Conservation (phyloP, 2,329 filamentous ascomycete genomes). For the Periglandula ipomoeae region DNA sequence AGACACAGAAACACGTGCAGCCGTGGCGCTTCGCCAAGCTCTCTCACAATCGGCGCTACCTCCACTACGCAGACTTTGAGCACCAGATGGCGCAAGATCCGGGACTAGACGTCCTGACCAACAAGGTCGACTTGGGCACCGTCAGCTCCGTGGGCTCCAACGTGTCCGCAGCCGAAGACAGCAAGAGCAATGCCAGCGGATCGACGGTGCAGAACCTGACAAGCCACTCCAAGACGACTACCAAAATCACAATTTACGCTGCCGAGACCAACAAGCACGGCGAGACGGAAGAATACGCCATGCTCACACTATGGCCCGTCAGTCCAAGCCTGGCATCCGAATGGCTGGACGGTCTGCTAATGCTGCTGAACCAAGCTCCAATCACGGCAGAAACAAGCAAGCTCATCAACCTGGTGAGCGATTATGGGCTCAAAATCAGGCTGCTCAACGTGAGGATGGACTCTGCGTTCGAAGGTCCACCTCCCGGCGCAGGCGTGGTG, state of each 20-base stretch:
- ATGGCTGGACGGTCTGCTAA: slow-evolving; percentile 91
- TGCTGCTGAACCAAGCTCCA: slow-evolving; percentile 89
- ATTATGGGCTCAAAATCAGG: slow-evolving; percentile 88
- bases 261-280: slow-evolving; percentile 25
- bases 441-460: slow-evolving; percentile 87
- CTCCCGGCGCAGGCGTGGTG: slow-evolving; percentile 62
- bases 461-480: slow-evolving; percentile 57
- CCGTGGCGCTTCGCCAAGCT: slow-evolving; percentile 79
- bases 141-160: slow-evolving; percentile 94
- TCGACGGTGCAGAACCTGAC: slow-evolving; percentile 30
- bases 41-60: slow-evolving; percentile 80
- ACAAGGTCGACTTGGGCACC: slow-evolving; percentile 78
- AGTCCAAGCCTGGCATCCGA: slow-evolving; percentile 81
- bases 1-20: slow-evolving; percentile 33
- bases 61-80: slow-evolving; percentile 85
- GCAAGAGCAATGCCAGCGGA: slow-evolving; percentile 32
- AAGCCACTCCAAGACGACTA: slow-evolving; percentile 42
- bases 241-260: slow-evolving; percentile 81
- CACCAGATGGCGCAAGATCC: slow-evolving; percentile 56
- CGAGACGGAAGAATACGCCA: slow-evolving; percentile 53
- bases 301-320: slow-evolving; percentile 75
- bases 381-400: slow-evolving; percentile 97
- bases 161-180: slow-evolving; percentile 58
- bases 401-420: slow-evolving; percentile 72
- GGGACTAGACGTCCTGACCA: slow-evolving; percentile 59